A percentile compares a stretch with the other conserved stretches of the same genome.
Conservation (phyloP, 1,284 basidiomycete species). For the Kwoniella shivajii region DNA sequence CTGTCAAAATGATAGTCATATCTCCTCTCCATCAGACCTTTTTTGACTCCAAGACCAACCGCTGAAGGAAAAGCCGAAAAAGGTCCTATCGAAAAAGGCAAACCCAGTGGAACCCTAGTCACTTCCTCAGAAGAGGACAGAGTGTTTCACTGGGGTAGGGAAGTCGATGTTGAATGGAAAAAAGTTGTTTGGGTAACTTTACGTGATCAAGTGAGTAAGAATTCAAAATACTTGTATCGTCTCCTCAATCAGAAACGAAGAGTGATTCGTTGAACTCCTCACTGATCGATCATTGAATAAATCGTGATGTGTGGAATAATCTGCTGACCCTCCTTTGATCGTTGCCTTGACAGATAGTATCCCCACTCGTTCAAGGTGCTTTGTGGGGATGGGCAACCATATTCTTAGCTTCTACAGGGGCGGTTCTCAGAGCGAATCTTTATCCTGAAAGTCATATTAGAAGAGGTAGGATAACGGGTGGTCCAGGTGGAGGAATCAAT, state of each 20-base stretch:
- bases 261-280: neutral
- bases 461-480: slow-evolving; percentile 40
- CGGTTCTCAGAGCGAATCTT: slow-evolving; percentile 28
- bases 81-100: slow-evolving; percentile 8
- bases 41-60: slow-evolving; percentile 31
- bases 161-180: slow-evolving; percentile 46
- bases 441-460: slow-evolving; percentile 40
- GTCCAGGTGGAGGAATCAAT: slow-evolving; percentile 30
- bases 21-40: slow-evolving; percentile 46
- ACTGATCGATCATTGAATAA: neutral
- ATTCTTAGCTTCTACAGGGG: slow-evolving; percentile 31
- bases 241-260: neutral
- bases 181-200: slow-evolving; percentile 48
- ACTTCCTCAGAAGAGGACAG: slow-evolving; percentile 36
- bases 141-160: slow-evolving; percentile 46
- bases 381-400: slow-evolving; percentile 49
- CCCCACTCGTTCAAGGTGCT: slow-evolving; percentile 49
- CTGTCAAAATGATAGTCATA: slow-evolving; percentile 47
- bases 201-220: slow-evolving; percentile 52
- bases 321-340: neutral
- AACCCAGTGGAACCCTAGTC: slow-evolving; percentile 28
- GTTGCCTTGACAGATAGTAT: slow-evolving; percentile 33
- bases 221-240: neutral
- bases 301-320: too few relatives aligned
- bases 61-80: slow-evolving; percentile 12